A percentile compares a stretch with the other conserved stretches of the same genome.
Evolutionary conservation across 2,329 filamentous ascomycete species (phyloP).

Genomic region (Magnaporthales sp.): DNA sequence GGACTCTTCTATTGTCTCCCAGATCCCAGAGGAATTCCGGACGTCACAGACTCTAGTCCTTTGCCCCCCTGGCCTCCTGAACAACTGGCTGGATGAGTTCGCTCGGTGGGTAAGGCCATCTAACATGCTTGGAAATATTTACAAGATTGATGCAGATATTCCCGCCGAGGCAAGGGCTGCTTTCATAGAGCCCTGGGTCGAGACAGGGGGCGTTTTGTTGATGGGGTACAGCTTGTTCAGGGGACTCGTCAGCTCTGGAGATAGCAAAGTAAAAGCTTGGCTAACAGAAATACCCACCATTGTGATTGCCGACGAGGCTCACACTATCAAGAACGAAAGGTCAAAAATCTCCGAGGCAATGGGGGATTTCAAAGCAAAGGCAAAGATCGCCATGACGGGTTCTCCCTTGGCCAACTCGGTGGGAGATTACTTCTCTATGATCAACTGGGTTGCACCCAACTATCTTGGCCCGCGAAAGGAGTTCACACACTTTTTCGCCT

Average conservation of each 20-base stretch:
- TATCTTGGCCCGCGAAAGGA: constrained; percentile 62
- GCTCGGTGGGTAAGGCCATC: constrained; percentile 53
- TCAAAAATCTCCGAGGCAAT: constrained; percentile 46
- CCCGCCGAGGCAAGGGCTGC: constrained; percentile 27
- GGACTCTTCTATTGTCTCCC: constrained; percentile 46
- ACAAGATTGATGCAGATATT: constrained; percentile 40
- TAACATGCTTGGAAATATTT: constrained; percentile 44
- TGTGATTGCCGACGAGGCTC: constrained; percentile 80
- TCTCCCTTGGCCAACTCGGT: constrained; percentile 82
- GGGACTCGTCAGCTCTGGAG: constrained; percentile 17
- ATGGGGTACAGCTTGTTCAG: constrained; percentile 65
- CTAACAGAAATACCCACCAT: constrained; percentile 58
- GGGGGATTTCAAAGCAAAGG: constrained; percentile 53
- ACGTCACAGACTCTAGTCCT: constrained; percentile 60
- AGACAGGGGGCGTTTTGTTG: constrained; percentile 62
- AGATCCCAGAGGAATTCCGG: constrained; percentile 60
- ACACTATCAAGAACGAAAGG: constrained; percentile 61
- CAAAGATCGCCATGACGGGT: constrained; percentile 76
- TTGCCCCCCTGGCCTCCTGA: constrained; percentile 64
- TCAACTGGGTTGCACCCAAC: constrained; percentile 75
- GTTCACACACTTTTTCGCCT: constrained; percentile 62
- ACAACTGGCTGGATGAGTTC: constrained; percentile 80
- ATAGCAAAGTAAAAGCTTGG: constrained; percentile 20
- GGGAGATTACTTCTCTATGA: constrained; percentile 76
- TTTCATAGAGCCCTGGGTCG: constrained; percentile 50